Conservation (phyloP, 2,329 filamentous ascomycete species). For the Capronia epimyces region DNA sequence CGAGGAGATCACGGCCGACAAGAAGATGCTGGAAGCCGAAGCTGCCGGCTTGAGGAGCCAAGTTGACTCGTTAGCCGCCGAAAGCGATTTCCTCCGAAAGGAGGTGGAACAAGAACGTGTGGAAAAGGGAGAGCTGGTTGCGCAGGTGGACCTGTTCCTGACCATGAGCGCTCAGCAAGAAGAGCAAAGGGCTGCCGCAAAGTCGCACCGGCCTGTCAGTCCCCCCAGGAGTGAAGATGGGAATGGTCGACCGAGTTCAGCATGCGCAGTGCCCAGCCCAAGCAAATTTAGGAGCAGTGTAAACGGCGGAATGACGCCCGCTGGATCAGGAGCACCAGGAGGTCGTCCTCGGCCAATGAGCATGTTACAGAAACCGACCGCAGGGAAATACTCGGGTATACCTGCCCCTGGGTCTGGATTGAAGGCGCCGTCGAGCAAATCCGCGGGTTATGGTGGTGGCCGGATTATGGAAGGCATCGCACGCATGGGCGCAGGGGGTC, state of each 20-base stretch:
- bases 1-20: slow-evolving; percentile 61
- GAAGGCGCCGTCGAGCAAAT: slow-evolving; percentile 25
- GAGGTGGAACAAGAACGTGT: slow-evolving; percentile 52
- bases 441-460: slow-evolving; percentile 26
- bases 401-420: slow-evolving; percentile 27
- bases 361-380: slow-evolving; percentile 27
- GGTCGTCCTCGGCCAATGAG: slow-evolving; percentile 26
- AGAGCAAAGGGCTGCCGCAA: slow-evolving; percentile 22
- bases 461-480: slow-evolving; percentile 32
- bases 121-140: slow-evolving; percentile 46
- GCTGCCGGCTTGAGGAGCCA: slow-evolving; percentile 70
- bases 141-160: slow-evolving; percentile 44
- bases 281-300: slow-evolving; percentile 25
- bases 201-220: slow-evolving; percentile 25
- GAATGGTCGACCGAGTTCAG: slow-evolving; percentile 18
- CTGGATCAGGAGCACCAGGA: slow-evolving; percentile 1
- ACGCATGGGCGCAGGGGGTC: slow-evolving; percentile 31
- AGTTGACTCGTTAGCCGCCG: slow-evolving; percentile 61
- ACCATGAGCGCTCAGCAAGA: slow-evolving; percentile 36
- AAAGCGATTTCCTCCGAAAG: slow-evolving; percentile 59
- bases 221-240: slow-evolving; percentile 28
- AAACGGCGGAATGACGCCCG: slow-evolving; percentile 6
- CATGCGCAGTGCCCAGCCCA: slow-evolving; percentile 20
- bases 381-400: slow-evolving; percentile 27
- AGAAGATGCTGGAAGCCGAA: slow-evolving; percentile 66